Conservation (phyloP, 208 protist genomes). For the Crithidia mellificae region DNA sequence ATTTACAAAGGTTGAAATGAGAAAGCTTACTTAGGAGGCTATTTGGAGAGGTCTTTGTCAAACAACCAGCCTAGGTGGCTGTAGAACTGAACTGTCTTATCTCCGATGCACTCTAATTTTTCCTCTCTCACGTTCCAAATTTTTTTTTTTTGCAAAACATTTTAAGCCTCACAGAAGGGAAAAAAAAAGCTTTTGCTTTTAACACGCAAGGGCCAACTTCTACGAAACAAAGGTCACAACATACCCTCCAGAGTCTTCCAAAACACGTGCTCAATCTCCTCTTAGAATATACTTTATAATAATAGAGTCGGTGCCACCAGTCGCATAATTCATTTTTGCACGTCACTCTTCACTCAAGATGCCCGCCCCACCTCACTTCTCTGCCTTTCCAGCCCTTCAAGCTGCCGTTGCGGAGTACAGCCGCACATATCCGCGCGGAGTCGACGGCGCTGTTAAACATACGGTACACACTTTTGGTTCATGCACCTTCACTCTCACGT, state of each 20-base stretch:
- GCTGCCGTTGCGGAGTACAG: not conserved
- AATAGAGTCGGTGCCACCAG: too few species aligned
- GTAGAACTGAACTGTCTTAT: too few species aligned
- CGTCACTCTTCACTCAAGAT: not conserved
- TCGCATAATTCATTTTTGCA: not conserved
- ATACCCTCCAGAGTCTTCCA: too few species aligned
- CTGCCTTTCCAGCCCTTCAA: not conserved
- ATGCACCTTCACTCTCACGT: constrained; percentile 1
- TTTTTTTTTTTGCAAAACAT: not conserved
- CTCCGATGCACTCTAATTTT: too few species aligned
- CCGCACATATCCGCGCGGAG: not conserved
- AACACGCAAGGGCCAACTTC: not conserved
- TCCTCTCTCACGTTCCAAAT: not conserved
- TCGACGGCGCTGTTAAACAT: not conserved
- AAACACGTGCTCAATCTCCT: too few species aligned
- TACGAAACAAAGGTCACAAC: not conserved
- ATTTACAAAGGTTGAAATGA: too few species aligned
- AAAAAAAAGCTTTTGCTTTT: too few species aligned
- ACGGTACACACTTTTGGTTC: constrained; percentile 4
- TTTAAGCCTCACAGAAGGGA: too few species aligned
- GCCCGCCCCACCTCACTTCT: not conserved
- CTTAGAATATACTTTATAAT: too few species aligned
- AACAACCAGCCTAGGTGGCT: too few species aligned
- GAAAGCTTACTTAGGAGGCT: too few species aligned
- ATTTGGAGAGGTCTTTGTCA: too few species aligned